phyloP scores from a whole-genome alignment of 129 eudicot genomes.

The Pulicaria dysenterica region DNA sequence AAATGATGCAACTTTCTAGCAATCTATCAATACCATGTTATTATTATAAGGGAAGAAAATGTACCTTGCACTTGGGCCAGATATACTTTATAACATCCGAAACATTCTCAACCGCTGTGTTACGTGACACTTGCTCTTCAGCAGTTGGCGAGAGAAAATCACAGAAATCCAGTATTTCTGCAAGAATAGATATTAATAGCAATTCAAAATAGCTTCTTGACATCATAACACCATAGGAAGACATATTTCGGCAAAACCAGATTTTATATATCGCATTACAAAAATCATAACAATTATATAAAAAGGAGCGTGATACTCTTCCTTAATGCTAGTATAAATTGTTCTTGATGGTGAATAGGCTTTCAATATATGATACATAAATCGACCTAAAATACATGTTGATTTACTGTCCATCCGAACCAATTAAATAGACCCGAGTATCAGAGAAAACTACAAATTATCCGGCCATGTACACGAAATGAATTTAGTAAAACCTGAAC shows the following conservation, averaged over 20 bases:
- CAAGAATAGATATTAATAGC: slow-evolving; percentile 6
- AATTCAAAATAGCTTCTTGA: neutral
- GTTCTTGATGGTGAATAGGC: neutral
- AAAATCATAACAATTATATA: neutral
- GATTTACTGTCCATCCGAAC: neutral
- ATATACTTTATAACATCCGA: slow-evolving; percentile 74
- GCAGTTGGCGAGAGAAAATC: slow-evolving; percentile 86
- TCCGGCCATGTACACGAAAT: neutral
- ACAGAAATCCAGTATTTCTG: slow-evolving; percentile 94
- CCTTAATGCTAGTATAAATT: neutral
- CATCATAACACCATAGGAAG: neutral
- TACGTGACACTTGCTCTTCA: slow-evolving; percentile 73
- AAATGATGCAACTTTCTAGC: slow-evolving; percentile 1
- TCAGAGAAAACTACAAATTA: neutral
- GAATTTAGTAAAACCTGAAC: neutral
- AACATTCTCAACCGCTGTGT: slow-evolving; percentile 77
- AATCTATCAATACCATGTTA: neutral
- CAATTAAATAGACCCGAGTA: neutral
- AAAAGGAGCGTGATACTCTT: slow-evolving; percentile 14
- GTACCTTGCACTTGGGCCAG: slow-evolving; percentile 84
- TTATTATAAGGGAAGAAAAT: neutral
- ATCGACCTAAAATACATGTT: neutral
- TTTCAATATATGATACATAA: neutral
- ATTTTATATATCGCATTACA: neutral
- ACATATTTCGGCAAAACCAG: neutral